Evolutionary conservation across 1,284 basidiomycete genomes (phyloP), one percentile per base, ranked within the genome.

Genomic region (Flammula alnicola): DNA sequence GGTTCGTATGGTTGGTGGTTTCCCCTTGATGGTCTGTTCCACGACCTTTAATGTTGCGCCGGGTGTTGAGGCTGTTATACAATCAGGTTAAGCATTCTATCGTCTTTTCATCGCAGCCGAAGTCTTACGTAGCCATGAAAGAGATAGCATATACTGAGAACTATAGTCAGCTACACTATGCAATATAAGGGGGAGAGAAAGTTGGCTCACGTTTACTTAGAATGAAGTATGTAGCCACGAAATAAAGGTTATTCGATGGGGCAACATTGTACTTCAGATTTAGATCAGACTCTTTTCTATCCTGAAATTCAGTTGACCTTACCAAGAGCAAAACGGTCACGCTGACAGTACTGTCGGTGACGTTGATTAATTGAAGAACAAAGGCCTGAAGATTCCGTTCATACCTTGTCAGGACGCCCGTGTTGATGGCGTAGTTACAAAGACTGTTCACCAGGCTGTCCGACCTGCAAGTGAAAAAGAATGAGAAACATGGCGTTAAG

Each of bases 141-240:
- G 85, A 87, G 47, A 84, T 80, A 1, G 78, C 81, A 58, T 86
- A 88, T 23, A 86, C 85, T 87, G 50, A 12, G 30, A 26, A 25
- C 31, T 16, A 39, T 39, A 20, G 31, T 32, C 19, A 52, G 19
- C n/a, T 35, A 3, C 44, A 40, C 31, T 39, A 52, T 22, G 26
- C 32, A 32, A 26, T 32, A 30, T 35, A 36, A 19, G n/a, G 16
- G 29, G 17, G 32, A 44, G 11, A 16, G 43, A 35, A 17, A 27
- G 22, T 16, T 14, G 5, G 63, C 81, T 57, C 61, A 86, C 85
- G 60, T 68, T 86, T 87, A 67, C 80, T 83, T 43, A 86, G 65
- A 41, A 82, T 74, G 52, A 87, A 85, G 61, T 84, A 86, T 44
- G 74, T 73, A 1, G 73, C 73, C 44, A 81, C 71, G 60, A 83